phyloP scores from a whole-genome alignment of 805 yeast genomes.

The Starmerella floris region DNA sequence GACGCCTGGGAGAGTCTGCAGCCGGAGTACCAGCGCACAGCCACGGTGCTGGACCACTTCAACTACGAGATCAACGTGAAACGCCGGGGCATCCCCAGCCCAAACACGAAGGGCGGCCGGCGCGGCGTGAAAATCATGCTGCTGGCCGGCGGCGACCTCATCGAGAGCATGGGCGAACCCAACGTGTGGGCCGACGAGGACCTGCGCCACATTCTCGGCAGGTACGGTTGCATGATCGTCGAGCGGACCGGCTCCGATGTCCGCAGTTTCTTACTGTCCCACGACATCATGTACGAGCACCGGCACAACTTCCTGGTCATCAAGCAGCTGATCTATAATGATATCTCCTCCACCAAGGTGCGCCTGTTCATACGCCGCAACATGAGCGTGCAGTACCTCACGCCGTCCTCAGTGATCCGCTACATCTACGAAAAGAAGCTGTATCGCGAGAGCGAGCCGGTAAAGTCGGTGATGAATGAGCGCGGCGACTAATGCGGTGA shows the following conservation, averaged over 20 bases:
- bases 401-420: conserved; percentile 88
- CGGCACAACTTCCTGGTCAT: conserved; percentile 83
- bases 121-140: conserved; percentile 90
- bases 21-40: conserved; percentile 81
- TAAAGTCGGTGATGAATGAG: conserved; percentile 54
- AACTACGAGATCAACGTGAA: conserved; percentile 87
- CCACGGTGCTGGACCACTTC: conserved; percentile 89
- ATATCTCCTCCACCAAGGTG: conserved; percentile 88
- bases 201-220: conserved; percentile 85
- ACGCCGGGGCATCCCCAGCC: conserved; percentile 63
- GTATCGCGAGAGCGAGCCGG: conserved; percentile 84
- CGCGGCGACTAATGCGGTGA: conserved; percentile 20
- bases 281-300: conserved; percentile 96
- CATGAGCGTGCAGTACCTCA: conserved; percentile 88
- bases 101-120: conserved; percentile 27
- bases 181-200: conserved; percentile 98
- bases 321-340: conserved; percentile 91
- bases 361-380: conserved; percentile 83
- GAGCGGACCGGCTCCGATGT: conserved; percentile 97
- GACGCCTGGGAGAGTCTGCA: conserved; percentile 98
- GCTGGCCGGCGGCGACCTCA: conserved; percentile 93
- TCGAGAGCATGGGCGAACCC: conserved; percentile 99
- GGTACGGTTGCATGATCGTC: conserved; percentile 90
- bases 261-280: conserved; percentile 76
- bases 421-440: conserved; percentile 86